These are phyloP conservation scores for Corylus americana DNA, from an alignment of 306 rosid species.

Conservation along the genomic window DNA sequence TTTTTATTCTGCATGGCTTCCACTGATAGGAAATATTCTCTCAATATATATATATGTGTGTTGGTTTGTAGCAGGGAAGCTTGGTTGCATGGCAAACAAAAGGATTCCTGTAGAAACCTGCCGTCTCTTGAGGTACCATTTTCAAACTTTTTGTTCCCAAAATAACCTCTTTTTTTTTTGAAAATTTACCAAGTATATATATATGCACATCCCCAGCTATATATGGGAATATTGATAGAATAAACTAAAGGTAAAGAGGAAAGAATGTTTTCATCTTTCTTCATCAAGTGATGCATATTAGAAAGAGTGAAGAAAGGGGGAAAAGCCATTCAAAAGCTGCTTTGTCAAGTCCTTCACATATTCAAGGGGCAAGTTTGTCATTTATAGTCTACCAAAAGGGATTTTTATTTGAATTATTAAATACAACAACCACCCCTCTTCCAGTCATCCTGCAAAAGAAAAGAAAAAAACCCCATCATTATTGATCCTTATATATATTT, in stretches of 20 bases:
- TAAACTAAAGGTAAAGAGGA: slow-evolving; percentile 49
- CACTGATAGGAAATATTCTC: slow-evolving; percentile 50
- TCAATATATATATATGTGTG: slow-evolving; percentile 19
- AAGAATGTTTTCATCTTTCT: slow-evolving; percentile 58
- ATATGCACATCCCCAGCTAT: slow-evolving; percentile 20
- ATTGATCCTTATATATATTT: no score
- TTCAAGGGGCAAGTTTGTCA: slow-evolving; percentile 48
- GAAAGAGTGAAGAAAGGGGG: slow-evolving; percentile 39
- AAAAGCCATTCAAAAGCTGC: slow-evolving; percentile 59
- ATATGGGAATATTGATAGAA: slow-evolving; percentile 30
- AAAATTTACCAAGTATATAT: slow-evolving; percentile 5
- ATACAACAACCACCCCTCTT: not conserved
- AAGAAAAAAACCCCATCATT: slow-evolving; percentile 13
- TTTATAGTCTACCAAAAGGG: slow-evolving; percentile 40
- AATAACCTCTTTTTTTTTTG: slow-evolving; percentile 21
- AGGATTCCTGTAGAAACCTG: slow-evolving; percentile 59
- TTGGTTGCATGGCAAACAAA: slow-evolving; percentile 82
- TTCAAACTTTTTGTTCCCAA: slow-evolving; percentile 11
- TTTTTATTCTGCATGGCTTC: slow-evolving; percentile 51
- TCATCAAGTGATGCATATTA: slow-evolving; percentile 56
- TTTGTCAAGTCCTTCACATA: slow-evolving; percentile 43
- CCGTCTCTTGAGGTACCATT: slow-evolving; percentile 64
- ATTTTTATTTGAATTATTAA: slow-evolving; percentile 21
- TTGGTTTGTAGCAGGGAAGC: slow-evolving; percentile 79
- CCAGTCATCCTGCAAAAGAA: slow-evolving; percentile 26